These are phyloP conservation scores for Carex scoparia DNA, from an alignment of 176 grass and related monocot genomes.

Conservation along the genomic window DNA sequence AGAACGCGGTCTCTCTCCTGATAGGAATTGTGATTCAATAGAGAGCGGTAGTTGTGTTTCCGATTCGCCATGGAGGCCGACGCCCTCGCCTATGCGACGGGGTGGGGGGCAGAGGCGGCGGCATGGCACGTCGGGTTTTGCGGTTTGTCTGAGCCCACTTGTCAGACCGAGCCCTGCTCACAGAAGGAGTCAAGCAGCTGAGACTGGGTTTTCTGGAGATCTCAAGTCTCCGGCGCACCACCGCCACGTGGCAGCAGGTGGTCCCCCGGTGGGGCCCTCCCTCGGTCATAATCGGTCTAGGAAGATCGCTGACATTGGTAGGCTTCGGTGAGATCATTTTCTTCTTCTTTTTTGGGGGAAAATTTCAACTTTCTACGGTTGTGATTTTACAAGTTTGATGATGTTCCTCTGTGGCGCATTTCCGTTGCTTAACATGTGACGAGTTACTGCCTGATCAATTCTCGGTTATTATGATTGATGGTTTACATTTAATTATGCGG, in stretches of 20 bases:
- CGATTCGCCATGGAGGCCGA: conserved; percentile 48
- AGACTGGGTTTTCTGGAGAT: conserved; percentile 42
- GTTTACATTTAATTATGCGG: neutral
- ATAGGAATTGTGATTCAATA: conserved; percentile 17
- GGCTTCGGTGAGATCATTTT: conserved; percentile 53
- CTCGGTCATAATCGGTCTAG: conserved; percentile 55
- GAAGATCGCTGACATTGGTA: conserved; percentile 59
- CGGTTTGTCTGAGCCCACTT: conserved; percentile 82
- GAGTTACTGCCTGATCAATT: neutral
- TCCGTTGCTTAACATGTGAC: conserved; percentile 10
- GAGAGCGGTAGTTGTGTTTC: conserved; percentile 40
- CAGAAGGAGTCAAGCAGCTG: conserved; percentile 36
- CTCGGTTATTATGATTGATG: neutral
- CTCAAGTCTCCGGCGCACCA: conserved; percentile 60
- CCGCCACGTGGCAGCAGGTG: conserved; percentile 20
- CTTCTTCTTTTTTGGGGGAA: neutral
- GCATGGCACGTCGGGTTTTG: conserved; percentile 39
- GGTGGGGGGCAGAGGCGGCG: conserved; percentile 26
- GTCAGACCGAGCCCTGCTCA: conserved; percentile 60
- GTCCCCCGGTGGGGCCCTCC: conserved; percentile 23
- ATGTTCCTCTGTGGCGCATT: conserved; percentile 2
- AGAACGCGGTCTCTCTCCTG: conserved; percentile 59
- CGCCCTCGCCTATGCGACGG: conserved; percentile 56
- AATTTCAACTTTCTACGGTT: conserved; percentile 5
- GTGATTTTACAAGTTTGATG: conserved; percentile 16